Base-by-base conservation (phyloP, 352 stramenopile genomes). In the Pythium myriotylum region DNA sequence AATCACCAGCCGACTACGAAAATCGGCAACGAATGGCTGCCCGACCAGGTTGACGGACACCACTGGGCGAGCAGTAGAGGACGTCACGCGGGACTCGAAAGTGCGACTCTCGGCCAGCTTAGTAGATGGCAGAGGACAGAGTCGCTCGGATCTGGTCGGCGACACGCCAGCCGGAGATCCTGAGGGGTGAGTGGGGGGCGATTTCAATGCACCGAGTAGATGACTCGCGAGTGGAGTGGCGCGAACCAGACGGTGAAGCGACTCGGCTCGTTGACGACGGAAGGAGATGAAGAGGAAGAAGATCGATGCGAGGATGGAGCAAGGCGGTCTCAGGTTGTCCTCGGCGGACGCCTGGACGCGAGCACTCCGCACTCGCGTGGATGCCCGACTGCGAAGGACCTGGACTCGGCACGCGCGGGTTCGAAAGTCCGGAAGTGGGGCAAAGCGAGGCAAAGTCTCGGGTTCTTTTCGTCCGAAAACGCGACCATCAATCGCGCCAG, bases 401-500 rank as follows among this genome's bases (percentile, higher is more conserved):
- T 42, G 8, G 32, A 55, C 48, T 43, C 48, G 29, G 48, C 29
- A 55, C 27, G 20, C 48, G n/a, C 20, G 48, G 32, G 43, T 55
- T 55, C 48, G 48, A 55, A 42, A 20, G 22, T 35, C 48, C 37
- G 7, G 29, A 26, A 29, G 17, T 22, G 33, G 9, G 48, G 6
- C 48, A 54, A 26, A 26, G 48, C 35, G 42, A 20, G 29, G 29
- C 29, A 14, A 6, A 14, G 13, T 43, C n/a, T 43, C 17, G 16
- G 26, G 22, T 43, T 29, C 4, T 7, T 52, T 52, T 52, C 14
- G 10, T 20, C 29, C 29, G 14, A 17, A 19, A 27, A n/a, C n/a
- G 10, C 19, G 48, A 54, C 48, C 48, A 54, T 54, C 48, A 54
- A 54, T 54, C 48, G 42, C 5, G 17, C 16, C 45, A 7, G 32